Evolutionary conservation across 768 basidiomycete genomes (phyloP).

Genomic region (Suillus brevipes): DNA sequence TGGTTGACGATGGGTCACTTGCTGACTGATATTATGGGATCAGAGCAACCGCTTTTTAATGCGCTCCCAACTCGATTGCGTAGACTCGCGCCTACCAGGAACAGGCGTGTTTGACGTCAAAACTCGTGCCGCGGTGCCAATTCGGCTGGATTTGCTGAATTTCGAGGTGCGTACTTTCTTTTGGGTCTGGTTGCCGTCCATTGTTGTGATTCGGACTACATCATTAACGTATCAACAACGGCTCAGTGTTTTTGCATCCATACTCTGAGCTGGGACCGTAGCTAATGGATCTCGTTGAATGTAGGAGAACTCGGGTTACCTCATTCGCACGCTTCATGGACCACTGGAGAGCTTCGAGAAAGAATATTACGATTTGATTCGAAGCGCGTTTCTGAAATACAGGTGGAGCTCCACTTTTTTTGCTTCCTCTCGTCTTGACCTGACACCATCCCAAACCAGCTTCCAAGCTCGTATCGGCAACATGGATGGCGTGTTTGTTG

Average conservation of each 20-base stretch:
- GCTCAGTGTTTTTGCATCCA: background rate
- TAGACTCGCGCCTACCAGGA: conserved; percentile 78
- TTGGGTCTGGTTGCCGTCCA: background rate
- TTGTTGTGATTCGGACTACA: background rate
- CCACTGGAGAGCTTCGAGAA: conserved; percentile 79
- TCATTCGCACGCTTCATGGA: conserved; percentile 66
- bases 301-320: conserved; percentile 79
- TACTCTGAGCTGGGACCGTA: background rate
- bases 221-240: background rate
- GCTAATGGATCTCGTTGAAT: background rate
- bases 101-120: conserved; percentile 96
- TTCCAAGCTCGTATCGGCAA: conserved; percentile 95
- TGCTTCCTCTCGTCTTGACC: background rate
- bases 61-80: conserved; percentile 94
- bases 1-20: background rate
- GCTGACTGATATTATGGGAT: conserved; percentile 25
- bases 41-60: conserved; percentile 60
- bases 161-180: conserved; percentile 50
- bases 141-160: conserved; percentile 85
- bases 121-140: conserved; percentile 82
- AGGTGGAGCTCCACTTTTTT: conserved; percentile 42
- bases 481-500: conserved; percentile 93
- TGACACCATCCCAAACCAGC: conserved; percentile 38
- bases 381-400: conserved; percentile 94
- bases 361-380: conserved; percentile 93